A percentile compares a stretch with the other conserved stretches of the same genome.
Evolutionary conservation across 768 basidiomycete genomes (phyloP).

Genomic region (Mrakia gelida): DNA sequence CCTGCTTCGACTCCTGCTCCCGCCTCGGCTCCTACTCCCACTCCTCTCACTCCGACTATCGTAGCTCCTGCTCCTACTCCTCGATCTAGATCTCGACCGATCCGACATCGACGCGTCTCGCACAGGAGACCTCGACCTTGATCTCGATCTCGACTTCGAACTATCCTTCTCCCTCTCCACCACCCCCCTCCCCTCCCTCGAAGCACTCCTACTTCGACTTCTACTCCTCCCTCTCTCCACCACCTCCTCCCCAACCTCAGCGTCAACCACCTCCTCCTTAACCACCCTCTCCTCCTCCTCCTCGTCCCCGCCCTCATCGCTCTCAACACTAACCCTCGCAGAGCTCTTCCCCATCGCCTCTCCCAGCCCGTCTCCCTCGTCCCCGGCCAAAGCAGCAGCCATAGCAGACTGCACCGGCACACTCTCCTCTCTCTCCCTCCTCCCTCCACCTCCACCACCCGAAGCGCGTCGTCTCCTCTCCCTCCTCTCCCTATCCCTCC

Average conservation of each 20-base stretch:
- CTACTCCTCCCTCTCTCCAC: conserved; percentile 4
- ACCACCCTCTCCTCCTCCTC: neutral
- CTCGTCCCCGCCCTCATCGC: neutral
- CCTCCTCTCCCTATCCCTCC: neutral
- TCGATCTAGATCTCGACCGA: conserved; percentile 9
- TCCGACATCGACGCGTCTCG: neutral
- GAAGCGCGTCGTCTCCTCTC: neutral
- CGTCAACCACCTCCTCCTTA: neutral
- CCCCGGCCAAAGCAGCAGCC: neutral
- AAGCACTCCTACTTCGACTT: neutral
- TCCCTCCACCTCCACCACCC: neutral
- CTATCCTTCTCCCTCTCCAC: neutral
- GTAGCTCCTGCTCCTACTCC: neutral
- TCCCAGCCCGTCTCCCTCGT: neutral
- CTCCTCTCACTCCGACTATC: neutral
- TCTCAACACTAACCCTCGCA: neutral
- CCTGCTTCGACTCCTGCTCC: neutral
- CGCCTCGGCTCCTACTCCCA: neutral
- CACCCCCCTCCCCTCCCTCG: neutral
- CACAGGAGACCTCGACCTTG: neutral
- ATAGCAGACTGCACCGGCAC: neutral
- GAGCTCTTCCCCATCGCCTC: conserved; percentile 12
- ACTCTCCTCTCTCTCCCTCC: neutral
- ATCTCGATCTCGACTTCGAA: neutral
- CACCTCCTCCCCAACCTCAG: neutral